Evolutionary conservation across 148 eudicot genomes (phyloP).

Genomic region (Polygonum maritimum): DNA sequence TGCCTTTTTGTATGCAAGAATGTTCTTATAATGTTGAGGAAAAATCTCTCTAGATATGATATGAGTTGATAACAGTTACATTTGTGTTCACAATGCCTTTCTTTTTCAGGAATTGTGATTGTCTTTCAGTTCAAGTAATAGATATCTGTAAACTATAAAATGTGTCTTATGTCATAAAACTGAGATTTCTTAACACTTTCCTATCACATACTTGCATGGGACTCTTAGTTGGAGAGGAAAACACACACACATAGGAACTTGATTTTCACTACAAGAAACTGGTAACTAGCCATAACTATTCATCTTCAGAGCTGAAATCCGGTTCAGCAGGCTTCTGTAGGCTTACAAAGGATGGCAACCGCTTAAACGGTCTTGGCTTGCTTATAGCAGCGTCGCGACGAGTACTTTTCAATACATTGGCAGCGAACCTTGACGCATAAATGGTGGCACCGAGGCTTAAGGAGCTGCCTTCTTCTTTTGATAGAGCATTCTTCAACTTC

Average conservation of each 20-base stretch:
- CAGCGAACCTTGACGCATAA: slow-evolving; percentile 4
- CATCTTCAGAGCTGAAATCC: not conserved
- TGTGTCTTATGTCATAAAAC: too few relatives aligned
- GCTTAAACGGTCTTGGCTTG: not conserved
- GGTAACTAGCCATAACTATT: not conserved
- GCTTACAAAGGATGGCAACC: slow-evolving; percentile 5
- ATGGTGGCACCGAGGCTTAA: slow-evolving; percentile 2
- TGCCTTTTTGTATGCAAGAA: too few relatives aligned
- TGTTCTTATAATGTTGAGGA: too few relatives aligned
- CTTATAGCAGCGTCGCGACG: not conserved
- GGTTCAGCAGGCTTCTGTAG: slow-evolving; percentile 6
- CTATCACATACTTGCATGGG: too few relatives aligned
- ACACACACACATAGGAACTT: not conserved
- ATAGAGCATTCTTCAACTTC: not conserved
- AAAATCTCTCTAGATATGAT: too few relatives aligned
- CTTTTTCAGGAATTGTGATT: too few relatives aligned
- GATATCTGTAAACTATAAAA: too few relatives aligned
- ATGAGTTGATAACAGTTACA: too few relatives aligned
- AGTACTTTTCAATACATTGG: slow-evolving; percentile 1
- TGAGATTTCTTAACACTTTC: too few relatives aligned
- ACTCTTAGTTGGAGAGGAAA: too few relatives aligned
- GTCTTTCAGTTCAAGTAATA: too few relatives aligned
- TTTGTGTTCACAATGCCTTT: too few relatives aligned
- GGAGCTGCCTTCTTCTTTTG: slow-evolving; percentile 4
- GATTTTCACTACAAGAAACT: not conserved